Conservation (phyloP, 495 filamentous ascomycete genomes). For the Margaritispora aquatica region DNA sequence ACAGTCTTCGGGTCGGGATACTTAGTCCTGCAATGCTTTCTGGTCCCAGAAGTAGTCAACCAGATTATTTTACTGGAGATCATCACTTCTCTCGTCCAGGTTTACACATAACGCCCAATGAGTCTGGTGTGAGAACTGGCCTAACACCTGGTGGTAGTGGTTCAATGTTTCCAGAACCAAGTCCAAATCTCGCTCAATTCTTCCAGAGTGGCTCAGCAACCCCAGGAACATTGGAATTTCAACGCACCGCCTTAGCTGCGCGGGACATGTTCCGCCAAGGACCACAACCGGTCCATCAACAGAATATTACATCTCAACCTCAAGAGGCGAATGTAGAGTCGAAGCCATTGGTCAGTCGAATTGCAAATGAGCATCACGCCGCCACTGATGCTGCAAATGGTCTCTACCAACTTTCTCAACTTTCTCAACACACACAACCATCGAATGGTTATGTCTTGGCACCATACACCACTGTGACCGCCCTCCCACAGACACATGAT, state of each 20-base stretch:
- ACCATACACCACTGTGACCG: conserved; percentile 23
- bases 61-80: conserved; percentile 67
- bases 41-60: conserved; percentile 63
- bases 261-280: too few relatives aligned
- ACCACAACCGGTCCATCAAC: too few relatives aligned
- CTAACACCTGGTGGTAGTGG: conserved; percentile 93
- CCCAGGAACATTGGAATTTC: conserved; percentile 87
- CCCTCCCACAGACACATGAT: conserved; percentile 12
- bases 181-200: conserved; percentile 76
- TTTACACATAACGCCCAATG: conserved; percentile 88
- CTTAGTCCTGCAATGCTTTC: conserved; percentile 97
- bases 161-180: conserved; percentile 93
- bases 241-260: conserved; percentile 84
- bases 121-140: conserved; percentile 87
- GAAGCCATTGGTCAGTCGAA: conserved; percentile 49
- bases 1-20: conserved; percentile 85
- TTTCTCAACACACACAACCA: conserved; percentile 23
- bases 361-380: conserved; percentile 81
- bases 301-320: conserved; percentile 39
- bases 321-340: conserved; percentile 37
- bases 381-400: conserved; percentile 94
- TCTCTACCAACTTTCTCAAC: conserved; percentile 84
- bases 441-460: conserved; percentile 37
- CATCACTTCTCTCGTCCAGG: conserved; percentile 74
- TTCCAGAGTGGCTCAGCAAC: conserved; percentile 77